Conservation (phyloP, 2,329 filamentous ascomycete species). For the Plenodomus biglobosus region DNA sequence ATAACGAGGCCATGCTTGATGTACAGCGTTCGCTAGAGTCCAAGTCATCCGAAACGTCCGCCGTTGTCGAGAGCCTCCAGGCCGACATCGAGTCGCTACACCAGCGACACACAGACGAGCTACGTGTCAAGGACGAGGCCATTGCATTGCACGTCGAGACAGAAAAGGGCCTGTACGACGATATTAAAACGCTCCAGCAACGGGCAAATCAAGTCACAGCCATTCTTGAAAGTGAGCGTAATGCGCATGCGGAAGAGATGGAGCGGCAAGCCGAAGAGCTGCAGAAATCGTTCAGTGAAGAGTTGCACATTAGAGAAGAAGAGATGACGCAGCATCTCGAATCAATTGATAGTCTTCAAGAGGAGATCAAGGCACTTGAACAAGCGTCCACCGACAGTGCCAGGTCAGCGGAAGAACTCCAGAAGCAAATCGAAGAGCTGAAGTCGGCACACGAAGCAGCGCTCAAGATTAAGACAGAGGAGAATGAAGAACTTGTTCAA, state of each 20-base stretch:
- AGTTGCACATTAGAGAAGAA: slow-evolving; percentile 29
- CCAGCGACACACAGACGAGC: slow-evolving; percentile 38
- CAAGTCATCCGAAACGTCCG: slow-evolving; percentile 34
- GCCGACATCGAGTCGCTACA: slow-evolving; percentile 31
- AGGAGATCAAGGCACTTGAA: slow-evolving; percentile 35
- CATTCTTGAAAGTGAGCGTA: slow-evolving; percentile 35
- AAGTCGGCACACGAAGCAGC: slow-evolving; percentile 35
- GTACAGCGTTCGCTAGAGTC: slow-evolving; percentile 28
- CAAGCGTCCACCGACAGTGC: slow-evolving; percentile 40
- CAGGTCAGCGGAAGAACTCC: slow-evolving; percentile 34
- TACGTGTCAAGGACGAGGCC: slow-evolving; percentile 34
- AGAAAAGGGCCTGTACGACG: slow-evolving; percentile 28
- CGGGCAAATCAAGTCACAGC: slow-evolving; percentile 32
- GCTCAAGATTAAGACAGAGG: slow-evolving; percentile 31
- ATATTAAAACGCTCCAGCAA: slow-evolving; percentile 31
- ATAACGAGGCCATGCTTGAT: slow-evolving; percentile 28
- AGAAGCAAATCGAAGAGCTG: slow-evolving; percentile 36
- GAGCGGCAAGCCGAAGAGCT: slow-evolving; percentile 33
- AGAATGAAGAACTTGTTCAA: slow-evolving; percentile 37
- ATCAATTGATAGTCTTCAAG: slow-evolving; percentile 38
- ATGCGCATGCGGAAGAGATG: slow-evolving; percentile 27
- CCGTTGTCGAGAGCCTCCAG: slow-evolving; percentile 37
- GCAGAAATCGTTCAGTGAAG: slow-evolving; percentile 26
- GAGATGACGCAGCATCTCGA: slow-evolving; percentile 35
- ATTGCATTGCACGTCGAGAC: slow-evolving; percentile 30